Evolutionary conservation across 23 red algal species (phyloP).

Genomic region (Cyanidium caldarium): DNA sequence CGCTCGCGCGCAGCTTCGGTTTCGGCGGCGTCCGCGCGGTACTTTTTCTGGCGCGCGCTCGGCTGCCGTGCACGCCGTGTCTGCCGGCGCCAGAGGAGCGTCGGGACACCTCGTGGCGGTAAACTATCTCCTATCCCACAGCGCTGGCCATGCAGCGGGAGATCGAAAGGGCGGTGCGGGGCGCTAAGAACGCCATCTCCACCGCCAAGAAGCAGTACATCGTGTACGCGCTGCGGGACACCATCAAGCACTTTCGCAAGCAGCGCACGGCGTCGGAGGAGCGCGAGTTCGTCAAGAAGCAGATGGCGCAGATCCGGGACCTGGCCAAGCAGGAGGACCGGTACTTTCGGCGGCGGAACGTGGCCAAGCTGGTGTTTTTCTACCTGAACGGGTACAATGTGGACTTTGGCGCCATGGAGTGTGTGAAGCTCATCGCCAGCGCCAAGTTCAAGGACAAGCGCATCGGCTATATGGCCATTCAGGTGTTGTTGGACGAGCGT

Average conservation of each 20-base stretch:
- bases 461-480: conserved; percentile 73
- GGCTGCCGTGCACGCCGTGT: too few relatives aligned
- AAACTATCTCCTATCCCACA: too few relatives aligned
- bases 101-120: too few relatives aligned
- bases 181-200: conserved; percentile 1
- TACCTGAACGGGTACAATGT: conserved; percentile 94
- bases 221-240: conserved; percentile 18
- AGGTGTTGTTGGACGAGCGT: conserved; percentile 75
- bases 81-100: too few relatives aligned
- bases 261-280: conserved; percentile 73
- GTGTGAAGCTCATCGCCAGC: conserved; percentile 75
- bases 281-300: conserved; percentile 93
- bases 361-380: conserved; percentile 92
- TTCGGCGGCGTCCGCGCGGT: too few relatives aligned
- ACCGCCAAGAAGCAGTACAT: conserved; percentile 7
- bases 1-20: too few relatives aligned
- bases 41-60: too few relatives aligned
- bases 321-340: conserved; percentile 85
- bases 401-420: conserved; percentile 92
- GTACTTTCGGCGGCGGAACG: conserved; percentile 69
- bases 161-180: neutral
- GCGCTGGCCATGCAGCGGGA: conserved; percentile 3
- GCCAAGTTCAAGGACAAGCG: conserved; percentile 90
- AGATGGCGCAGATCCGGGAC: conserved; percentile 91
- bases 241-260: conserved; percentile 75